Base-by-base conservation (phyloP, 1,139 yeast genomes). In the Kurtzmaniella natalensis region DNA sequence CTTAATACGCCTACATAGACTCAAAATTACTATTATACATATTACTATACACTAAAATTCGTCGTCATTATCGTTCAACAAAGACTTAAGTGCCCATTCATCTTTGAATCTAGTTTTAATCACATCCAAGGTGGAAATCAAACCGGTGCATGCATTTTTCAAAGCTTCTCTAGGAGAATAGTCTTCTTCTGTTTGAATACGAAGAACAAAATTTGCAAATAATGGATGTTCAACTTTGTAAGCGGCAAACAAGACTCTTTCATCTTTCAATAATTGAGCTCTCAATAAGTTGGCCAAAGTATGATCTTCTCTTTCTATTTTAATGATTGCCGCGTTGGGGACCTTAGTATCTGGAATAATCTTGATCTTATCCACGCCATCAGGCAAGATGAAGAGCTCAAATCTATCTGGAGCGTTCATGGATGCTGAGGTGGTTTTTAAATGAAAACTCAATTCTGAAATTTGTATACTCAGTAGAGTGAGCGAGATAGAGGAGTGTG, bases 401-500 rank as follows among this genome's bases (percentile, higher is more conserved):
- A 89, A 92, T 73, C 98, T 82, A 67, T 92, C 98, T 63, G 98
- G 98, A 50, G 97, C 98, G 66, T 92, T 92, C 97, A 92, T 92
- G 34, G 26, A 11, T 14, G 26, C 14, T 14, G 13, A 19, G 7
- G 21, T 23, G 26, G 14, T 11, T 11, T 23, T 22, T 23, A n/a
- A n/a, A n/a, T n/a, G n/a, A n/a, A n/a, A n/a, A n/a, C n/a, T n/a
- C n/a, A n/a, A n/a, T n/a, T n/a, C n/a, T n/a, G n/a, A n/a, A n/a
- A n/a, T n/a, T n/a, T n/a, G n/a, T n/a, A n/a, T n/a, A n/a, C n/a
- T n/a, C n/a, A n/a, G n/a, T n/a, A n/a, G n/a, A n/a, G n/a, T n/a
- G n/a, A n/a, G n/a, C n/a, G n/a, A n/a, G n/a, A n/a, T n/a, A n/a
- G n/a, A n/a, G n/a, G n/a, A n/a, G n/a, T n/a, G n/a, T n/a, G n/a